Conservation (phyloP, 345 rosid species). For the Diplotaxis tenuifolia region DNA sequence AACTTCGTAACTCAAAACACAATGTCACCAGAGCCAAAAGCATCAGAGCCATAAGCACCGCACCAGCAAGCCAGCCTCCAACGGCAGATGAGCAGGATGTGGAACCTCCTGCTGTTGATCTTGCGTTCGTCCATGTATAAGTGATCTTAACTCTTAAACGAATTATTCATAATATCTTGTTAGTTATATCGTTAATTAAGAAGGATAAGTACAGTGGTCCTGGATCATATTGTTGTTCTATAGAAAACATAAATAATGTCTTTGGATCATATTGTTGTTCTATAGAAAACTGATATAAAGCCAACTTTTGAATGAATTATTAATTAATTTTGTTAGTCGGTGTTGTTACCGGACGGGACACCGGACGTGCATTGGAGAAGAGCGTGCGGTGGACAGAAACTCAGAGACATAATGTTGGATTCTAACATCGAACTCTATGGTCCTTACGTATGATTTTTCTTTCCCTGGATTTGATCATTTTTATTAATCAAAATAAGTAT, state of each 20-base stretch:
- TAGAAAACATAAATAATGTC: not conserved
- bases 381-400: conserved; percentile 78
- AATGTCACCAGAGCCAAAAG: conserved; percentile 31
- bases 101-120: conserved; percentile 59
- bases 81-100: conserved; percentile 35
- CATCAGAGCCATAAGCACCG: conserved; percentile 51
- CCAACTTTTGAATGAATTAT: not conserved
- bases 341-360: conserved; percentile 81
- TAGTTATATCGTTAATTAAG: not conserved
- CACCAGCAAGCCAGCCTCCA: conserved; percentile 41
- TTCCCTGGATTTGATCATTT: not conserved
- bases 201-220: not conserved
- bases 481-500: not conserved
- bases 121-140: conserved; percentile 80
- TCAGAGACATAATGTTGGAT: conserved; percentile 89
- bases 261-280: not conserved
- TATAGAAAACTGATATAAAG: not conserved
- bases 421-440: conserved; percentile 78
- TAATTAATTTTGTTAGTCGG: conserved; percentile 50
- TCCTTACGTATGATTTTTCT: conserved; percentile 62
- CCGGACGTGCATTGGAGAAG: conserved; percentile 79
- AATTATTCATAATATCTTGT: not conserved
- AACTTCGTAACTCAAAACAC: conserved; percentile 26
- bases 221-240: not conserved
- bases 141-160: not conserved